Evolutionary conservation across 2,329 filamentous ascomycete genomes (phyloP).

Genomic region (Fusarium falciforme): DNA sequence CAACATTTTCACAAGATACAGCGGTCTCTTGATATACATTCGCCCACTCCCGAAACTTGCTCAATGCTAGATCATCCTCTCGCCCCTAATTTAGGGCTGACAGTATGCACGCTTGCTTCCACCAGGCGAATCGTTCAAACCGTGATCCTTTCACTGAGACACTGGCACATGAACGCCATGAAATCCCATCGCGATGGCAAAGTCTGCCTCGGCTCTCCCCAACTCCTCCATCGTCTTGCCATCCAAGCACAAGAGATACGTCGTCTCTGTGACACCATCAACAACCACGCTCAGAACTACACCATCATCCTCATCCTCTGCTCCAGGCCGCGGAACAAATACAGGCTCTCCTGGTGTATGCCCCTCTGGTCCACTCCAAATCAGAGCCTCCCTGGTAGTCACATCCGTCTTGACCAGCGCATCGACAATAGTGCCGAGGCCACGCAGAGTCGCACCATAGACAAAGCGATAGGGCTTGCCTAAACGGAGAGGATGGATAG

Average conservation of each 20-base stretch:
- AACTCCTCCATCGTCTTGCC: constrained; percentile 72
- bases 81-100: neutral
- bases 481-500: constrained; percentile 69
- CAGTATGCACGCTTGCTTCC: neutral
- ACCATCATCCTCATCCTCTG: constrained; percentile 70
- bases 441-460: constrained; percentile 68
- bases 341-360: constrained; percentile 78
- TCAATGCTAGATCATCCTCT: neutral
- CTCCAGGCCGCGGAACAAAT: constrained; percentile 64
- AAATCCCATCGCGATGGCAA: constrained; percentile 72
- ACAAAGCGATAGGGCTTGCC: constrained; percentile 68
- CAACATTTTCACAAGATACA: no score
- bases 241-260: constrained; percentile 75
- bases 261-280: constrained; percentile 67
- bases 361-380: constrained; percentile 67
- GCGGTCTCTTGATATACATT: neutral
- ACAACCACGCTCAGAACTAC: constrained; percentile 72
- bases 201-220: constrained; percentile 71
- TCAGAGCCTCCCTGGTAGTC: constrained; percentile 59
- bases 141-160: neutral
- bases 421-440: constrained; percentile 71
- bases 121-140: neutral
- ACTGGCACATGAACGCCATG: constrained; percentile 66
- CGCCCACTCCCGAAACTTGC: neutral
- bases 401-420: constrained; percentile 74